phyloP scores from a whole-genome alignment of 2,329 filamentous ascomycete species.

The Verticillium klebahnii region DNA sequence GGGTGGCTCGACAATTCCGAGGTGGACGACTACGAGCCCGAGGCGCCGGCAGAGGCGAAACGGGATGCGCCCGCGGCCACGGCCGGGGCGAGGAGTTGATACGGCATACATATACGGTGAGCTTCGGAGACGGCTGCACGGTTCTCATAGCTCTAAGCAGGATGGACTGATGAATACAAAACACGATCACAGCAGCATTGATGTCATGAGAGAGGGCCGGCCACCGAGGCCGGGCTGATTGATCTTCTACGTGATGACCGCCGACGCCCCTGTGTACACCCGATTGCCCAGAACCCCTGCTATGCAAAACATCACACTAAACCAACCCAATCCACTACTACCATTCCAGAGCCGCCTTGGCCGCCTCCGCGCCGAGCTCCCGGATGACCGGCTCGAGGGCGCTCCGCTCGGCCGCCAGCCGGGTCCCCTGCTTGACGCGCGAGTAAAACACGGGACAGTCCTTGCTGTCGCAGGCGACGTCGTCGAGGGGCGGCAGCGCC shows the following conservation, averaged over 20 bases:
- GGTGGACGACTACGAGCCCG: not conserved
- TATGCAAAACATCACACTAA: too few species aligned
- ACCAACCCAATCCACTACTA: constrained; percentile 10
- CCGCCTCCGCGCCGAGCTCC: constrained; percentile 21
- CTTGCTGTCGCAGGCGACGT: constrained; percentile 81
- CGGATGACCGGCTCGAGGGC: constrained; percentile 25
- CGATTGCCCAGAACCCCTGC: not conserved
- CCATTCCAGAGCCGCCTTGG: constrained; percentile 27
- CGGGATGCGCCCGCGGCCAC: not conserved
- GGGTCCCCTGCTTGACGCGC: constrained; percentile 57
- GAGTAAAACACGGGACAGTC: constrained; percentile 93
- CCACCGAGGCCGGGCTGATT: not conserved
- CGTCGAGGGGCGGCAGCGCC: constrained; percentile 65
- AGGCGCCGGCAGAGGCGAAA: not conserved
- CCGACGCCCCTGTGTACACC: not conserved
- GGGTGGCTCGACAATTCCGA: constrained; percentile 13
- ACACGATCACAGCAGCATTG: not conserved
- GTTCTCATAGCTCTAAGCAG: not conserved
- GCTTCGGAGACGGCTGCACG: not conserved
- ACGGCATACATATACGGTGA: not conserved
- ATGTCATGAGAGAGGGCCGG: too few species aligned
- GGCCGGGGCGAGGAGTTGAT: not conserved
- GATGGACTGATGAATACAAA: too few species aligned
- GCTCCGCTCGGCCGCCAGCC: constrained; percentile 34
- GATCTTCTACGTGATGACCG: not conserved